These are phyloP conservation scores for Fusarium drepaniforme DNA, from an alignment of 2,329 filamentous ascomycete species.

Conservation along the genomic window DNA sequence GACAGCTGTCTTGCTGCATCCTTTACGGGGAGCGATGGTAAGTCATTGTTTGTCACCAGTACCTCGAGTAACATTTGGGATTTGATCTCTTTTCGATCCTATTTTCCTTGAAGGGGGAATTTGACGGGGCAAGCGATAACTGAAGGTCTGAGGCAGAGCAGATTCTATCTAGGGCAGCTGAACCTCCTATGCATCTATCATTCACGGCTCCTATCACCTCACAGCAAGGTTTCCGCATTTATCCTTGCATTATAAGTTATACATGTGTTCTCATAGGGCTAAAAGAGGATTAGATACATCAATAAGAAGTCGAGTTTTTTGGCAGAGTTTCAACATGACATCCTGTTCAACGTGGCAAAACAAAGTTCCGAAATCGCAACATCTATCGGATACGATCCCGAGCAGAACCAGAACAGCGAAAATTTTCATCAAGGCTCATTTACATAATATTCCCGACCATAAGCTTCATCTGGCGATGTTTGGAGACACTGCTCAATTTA, in stretches of 20 bases:
- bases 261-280: not conserved
- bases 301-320: not conserved
- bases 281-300: not conserved
- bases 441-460: not conserved
- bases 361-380: not conserved
- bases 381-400: not conserved
- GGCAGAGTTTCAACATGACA: not conserved
- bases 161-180: not conserved
- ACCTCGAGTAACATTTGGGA: not conserved
- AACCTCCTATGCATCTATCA: not conserved
- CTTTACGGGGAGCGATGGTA: not conserved
- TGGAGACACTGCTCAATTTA: not conserved
- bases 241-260: not conserved
- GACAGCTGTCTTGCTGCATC: not conserved
- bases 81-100: not conserved
- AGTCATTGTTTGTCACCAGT: not conserved
- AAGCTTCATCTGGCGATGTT: not conserved
- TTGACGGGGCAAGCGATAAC: not conserved
- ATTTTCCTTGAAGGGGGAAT: not conserved
- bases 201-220: not conserved
- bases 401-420: not conserved
- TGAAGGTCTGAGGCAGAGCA: not conserved
- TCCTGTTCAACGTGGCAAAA: not conserved
- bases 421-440: not conserved
- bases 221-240: not conserved